A percentile compares a stretch with the other conserved stretches of the same genome.
These are phyloP conservation scores for Trypanosoma brucei DNA, from an alignment of 208 protist species.

Conservation along the genomic window DNA sequence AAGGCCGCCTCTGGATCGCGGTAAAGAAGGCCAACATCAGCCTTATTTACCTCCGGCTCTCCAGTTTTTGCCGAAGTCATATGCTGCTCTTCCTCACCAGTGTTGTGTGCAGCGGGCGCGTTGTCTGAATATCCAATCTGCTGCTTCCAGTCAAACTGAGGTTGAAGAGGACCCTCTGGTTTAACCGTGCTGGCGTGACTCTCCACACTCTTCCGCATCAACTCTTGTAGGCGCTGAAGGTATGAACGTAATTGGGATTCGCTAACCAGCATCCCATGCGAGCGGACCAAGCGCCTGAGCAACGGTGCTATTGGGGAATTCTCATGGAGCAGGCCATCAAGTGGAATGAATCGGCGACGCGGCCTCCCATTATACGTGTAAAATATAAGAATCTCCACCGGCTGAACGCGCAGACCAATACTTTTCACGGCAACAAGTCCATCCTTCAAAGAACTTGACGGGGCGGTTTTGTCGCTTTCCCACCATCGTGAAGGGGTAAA, in stretches of 20 bases:
- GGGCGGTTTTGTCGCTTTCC: neutral
- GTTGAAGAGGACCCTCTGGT: neutral
- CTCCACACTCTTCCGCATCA: slow-evolving; percentile 17
- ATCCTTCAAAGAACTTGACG: neutral
- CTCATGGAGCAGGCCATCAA: slow-evolving; percentile 25
- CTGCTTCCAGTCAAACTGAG: neutral
- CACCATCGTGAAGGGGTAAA: slow-evolving; percentile 67
- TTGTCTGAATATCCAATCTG: too few species aligned
- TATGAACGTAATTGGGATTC: slow-evolving; percentile 56
- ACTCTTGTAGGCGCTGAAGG: slow-evolving; percentile 59
- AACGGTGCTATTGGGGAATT: slow-evolving; percentile 39
- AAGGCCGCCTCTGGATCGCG: slow-evolving; percentile 82
- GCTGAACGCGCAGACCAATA: slow-evolving; percentile 37
- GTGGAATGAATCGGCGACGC: slow-evolving; percentile 37
- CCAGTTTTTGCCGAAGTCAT: neutral
- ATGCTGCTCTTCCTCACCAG: neutral
- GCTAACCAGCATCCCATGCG: slow-evolving; percentile 53
- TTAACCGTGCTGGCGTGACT: neutral
- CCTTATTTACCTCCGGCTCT: slow-evolving; percentile 48
- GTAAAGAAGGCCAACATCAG: slow-evolving; percentile 84
- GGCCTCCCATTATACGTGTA: slow-evolving; percentile 29
- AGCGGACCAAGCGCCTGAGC: slow-evolving; percentile 40
- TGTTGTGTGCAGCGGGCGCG: neutral
- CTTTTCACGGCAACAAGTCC: slow-evolving; percentile 3
- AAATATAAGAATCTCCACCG: slow-evolving; percentile 50